Evolutionary conservation across 768 basidiomycete species (phyloP).

Genomic region (Leccinum barrowsii): DNA sequence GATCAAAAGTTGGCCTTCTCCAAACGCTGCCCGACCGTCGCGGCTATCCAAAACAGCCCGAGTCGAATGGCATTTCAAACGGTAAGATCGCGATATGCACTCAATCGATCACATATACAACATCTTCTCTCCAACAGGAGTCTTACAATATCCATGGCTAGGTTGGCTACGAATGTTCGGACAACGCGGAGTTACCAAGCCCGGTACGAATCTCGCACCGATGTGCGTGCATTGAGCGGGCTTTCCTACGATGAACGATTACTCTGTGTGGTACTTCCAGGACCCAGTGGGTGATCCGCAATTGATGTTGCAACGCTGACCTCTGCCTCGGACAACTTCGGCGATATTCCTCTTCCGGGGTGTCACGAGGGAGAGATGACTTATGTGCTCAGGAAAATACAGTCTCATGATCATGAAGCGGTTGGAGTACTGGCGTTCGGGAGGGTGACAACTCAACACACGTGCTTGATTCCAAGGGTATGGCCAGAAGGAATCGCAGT

Average conservation of each 20-base stretch:
- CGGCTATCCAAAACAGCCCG: neutral
- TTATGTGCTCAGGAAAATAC: neutral
- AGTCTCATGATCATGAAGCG: neutral
- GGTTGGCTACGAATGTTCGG: neutral
- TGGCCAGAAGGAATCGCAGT: neutral
- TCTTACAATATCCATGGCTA: neutral
- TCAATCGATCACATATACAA: neutral
- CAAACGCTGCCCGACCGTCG: conserved; percentile 8
- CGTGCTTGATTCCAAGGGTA: neutral
- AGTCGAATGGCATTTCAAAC: neutral
- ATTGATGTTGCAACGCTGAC: neutral
- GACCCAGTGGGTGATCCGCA: neutral
- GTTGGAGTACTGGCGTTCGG: neutral
- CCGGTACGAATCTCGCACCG: neutral
- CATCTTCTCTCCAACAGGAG: neutral
- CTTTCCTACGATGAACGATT: neutral
- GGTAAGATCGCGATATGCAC: neutral
- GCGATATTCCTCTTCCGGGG: neutral
- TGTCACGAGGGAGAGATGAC: neutral
- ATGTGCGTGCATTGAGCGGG: neutral
- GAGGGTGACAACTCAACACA: neutral
- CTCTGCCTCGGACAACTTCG: neutral
- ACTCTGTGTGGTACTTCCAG: neutral
- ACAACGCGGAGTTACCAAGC: neutral
- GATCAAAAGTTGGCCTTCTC: conserved; percentile 1